Percentiles rank a stretch among this genome's conserved stretches.
Evolutionary conservation across 352 stramenopile genomes (phyloP).

Genomic region (Phytophthora fragariaefolia): DNA sequence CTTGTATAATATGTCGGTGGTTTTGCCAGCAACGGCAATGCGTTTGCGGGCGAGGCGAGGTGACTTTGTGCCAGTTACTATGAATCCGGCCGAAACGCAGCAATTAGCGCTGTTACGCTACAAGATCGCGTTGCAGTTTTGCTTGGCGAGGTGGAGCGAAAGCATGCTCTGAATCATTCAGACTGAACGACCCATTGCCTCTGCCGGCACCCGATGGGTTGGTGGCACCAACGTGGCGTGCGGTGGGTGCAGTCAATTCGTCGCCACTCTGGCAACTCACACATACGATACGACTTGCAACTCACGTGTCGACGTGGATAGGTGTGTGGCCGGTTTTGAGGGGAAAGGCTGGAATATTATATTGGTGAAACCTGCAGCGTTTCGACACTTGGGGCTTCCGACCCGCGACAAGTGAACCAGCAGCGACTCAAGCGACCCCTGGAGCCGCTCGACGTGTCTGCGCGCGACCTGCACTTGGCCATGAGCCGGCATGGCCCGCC

Average conservation of each 20-base stretch:
- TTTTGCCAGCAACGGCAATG: not conserved
- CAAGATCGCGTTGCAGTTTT: no score
- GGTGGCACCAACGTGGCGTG: not conserved
- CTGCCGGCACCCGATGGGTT: not conserved
- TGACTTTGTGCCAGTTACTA: no score
- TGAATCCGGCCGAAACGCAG: not conserved
- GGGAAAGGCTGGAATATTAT: slow-evolving; percentile 11
- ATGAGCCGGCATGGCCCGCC: not conserved
- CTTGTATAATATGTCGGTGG: not conserved
- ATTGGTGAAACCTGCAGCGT: slow-evolving; percentile 18
- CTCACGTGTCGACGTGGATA: not conserved
- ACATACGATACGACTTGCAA: slow-evolving; percentile 1
- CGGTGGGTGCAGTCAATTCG: not conserved
- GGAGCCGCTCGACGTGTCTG: not conserved
- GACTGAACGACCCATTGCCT: not conserved
- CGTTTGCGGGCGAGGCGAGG: not conserved
- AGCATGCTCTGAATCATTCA: no score
- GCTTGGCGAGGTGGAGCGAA: no score
- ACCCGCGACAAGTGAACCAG: not conserved
- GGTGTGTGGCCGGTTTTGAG: slow-evolving; percentile 6
- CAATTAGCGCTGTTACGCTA: no score
- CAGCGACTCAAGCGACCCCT: not conserved
- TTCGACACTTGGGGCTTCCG: slow-evolving; percentile 8
- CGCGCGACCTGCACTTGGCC: not conserved
- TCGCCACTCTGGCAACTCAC: not conserved